Evolutionary conservation across 441 rosid genomes (phyloP), one percentile per base, ranked within the genome.

Genomic region (Isatis lusitanica): DNA sequence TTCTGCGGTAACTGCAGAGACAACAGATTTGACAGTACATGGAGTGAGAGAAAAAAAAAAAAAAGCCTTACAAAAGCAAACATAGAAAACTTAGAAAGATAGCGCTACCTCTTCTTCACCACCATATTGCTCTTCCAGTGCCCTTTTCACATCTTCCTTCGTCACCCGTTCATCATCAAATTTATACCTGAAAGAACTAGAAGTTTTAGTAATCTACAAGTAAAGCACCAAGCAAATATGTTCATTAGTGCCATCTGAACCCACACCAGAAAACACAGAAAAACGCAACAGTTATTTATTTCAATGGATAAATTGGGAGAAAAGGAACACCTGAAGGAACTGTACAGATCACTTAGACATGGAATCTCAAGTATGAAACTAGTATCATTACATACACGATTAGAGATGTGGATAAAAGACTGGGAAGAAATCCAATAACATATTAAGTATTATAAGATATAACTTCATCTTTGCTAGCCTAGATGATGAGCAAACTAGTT

Each of bases 91-190:
- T 67, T 59, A 81, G 58, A 16, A 56, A 64, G 38, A 17, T 77
- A 76, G 63, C 35, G 10, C 40, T 82, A 94, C 99, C 96, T 94
- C 98, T 82, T 92, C 98, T 81, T 92, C 98, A 36, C 98, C 98
- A 66, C 98, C 98, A 84, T 94, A 94, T 79, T 94, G 99, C 77
- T 92, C 98, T 75, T 94, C 98, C 74, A 94, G 82, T 66, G 97
- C 97, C 79, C 92, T 90, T 81, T 89, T 90, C 74, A 80, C 73
- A 75, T 90, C 97, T 86, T 94, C 98, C 81, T 92, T 94, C 10
- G 99, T 94, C 70, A 94, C 98, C 44, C 99, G 86, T 76, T 94
- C 98, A 84, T 94, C 99, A 65, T 94, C 99, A 81, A 94, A 94
- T 73, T 92, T 94, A 78, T 81, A 92, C 99, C 99, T 94, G 63